These are phyloP conservation scores for Xylaria nigripes DNA, from an alignment of 495 filamentous ascomycete genomes.

Conservation along the genomic window DNA sequence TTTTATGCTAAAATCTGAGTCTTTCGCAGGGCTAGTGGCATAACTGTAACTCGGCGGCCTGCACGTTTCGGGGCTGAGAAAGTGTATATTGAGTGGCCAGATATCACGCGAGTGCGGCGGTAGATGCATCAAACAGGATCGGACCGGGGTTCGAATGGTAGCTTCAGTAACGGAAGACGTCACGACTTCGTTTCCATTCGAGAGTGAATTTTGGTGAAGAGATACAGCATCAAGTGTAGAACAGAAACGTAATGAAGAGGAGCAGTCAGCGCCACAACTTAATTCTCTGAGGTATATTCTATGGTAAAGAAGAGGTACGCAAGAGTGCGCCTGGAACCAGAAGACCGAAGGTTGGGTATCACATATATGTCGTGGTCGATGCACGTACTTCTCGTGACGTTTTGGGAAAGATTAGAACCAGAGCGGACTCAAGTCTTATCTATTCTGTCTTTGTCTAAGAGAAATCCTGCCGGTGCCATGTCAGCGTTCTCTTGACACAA, in stretches of 20 bases:
- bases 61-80: conserved; percentile 8
- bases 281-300: background rate
- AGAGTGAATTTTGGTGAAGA: background rate
- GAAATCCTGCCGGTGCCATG: background rate
- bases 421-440: conserved; percentile 6
- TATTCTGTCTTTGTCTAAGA: conserved; percentile 8
- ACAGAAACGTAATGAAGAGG: background rate
- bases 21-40: background rate
- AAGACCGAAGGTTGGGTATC: background rate
- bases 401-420: background rate
- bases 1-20: background rate
- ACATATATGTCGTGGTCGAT: background rate
- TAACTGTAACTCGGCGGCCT: background rate
- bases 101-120: background rate
- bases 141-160: background rate
- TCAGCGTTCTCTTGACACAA: background rate
- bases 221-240: background rate
- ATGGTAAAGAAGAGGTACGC: background rate
- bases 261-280: background rate
- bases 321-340: background rate
- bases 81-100: background rate
- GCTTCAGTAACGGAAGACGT: background rate
- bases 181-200: background rate
- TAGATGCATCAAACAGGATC: background rate
- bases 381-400: background rate